These are phyloP conservation scores for Arthrobotrys iridis DNA, from an alignment of 2,329 filamentous ascomycete species.

Conservation along the genomic window DNA sequence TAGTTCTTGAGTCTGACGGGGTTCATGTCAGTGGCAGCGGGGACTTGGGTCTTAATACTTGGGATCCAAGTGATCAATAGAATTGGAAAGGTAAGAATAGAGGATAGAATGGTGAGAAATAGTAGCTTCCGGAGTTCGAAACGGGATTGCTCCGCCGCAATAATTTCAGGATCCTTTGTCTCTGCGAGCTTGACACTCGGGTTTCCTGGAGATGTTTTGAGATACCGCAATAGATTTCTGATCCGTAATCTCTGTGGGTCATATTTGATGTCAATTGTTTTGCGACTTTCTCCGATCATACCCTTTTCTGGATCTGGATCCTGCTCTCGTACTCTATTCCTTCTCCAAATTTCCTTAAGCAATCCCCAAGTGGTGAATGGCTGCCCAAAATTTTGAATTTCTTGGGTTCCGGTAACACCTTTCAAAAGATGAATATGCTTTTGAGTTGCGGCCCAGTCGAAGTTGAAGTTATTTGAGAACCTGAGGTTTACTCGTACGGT, in stretches of 20 bases:
- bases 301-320: constrained; percentile 46
- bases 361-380: not conserved
- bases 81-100: constrained; percentile 70
- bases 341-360: not conserved
- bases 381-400: not conserved
- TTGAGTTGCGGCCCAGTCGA: constrained; percentile 1
- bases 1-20: not conserved
- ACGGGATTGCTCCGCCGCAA: constrained; percentile 4
- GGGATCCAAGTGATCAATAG: constrained; percentile 74
- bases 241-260: constrained; percentile 31
- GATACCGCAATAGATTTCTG: constrained; percentile 37
- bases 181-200: constrained; percentile 21
- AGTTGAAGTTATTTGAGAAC: not conserved
- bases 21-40: constrained; percentile 26
- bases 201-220: constrained; percentile 15
- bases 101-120: constrained; percentile 66
- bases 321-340: not conserved
- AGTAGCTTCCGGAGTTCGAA: constrained; percentile 8
- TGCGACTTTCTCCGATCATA: not conserved
- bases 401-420: constrained; percentile 5
- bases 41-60: constrained; percentile 36
- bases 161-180: constrained; percentile 12
- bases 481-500: constrained; percentile 11
- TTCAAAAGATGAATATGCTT: constrained; percentile 33
- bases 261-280: constrained; percentile 24